Evolutionary conservation across 768 basidiomycete species (phyloP), one percentile per base, ranked within the genome.

Genomic region (Boletus reticuloceps): DNA sequence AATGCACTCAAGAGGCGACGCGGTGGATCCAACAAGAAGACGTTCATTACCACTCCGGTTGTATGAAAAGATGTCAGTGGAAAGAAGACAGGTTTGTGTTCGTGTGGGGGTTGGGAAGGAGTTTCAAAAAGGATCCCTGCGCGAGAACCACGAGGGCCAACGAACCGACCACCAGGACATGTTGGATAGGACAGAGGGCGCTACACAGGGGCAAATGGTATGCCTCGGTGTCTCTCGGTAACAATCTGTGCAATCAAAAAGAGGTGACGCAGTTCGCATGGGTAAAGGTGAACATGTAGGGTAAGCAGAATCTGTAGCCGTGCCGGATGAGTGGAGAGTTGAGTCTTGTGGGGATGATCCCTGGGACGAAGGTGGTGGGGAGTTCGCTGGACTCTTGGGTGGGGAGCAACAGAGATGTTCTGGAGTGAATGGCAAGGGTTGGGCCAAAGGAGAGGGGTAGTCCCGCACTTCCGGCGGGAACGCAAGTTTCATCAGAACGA

Each of bases 11-110:
- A 64, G 19, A 89, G 69, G 40, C 83, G 73, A 43, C 77, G 75
- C 5, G 79, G 75, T 0, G 86, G 85, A 61, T 89, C 87, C 29
- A 89, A 77, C 22, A 89, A 74, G 64, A 89, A 89, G 25, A 89
- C 82, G 59, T 88, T 88, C 85, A 89, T 88, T 13, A 89, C 86
- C 13, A 84, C 80, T 5, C 87, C 87, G 0, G 77, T 75, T 0
- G 83, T 86, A 58, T 79, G 79, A 62, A 88, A 89, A 12, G 78
- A 75, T 17, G 84, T 80, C n/a, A 87, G 77, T 47, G 76, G 78
- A 11, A 78, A 79, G 62, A 88, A 88, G 2, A 72, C 53, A 1
- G 87, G 86, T 20, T 72, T 62, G 10, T 51, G 42, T 45, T 66
- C 65, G 8, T 40, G 37, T 6, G 20, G 36, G 25, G 51, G 39